phyloP scores from a whole-genome alignment of 2,329 filamentous ascomycete species.

The Rhynchosporium graminicola region DNA sequence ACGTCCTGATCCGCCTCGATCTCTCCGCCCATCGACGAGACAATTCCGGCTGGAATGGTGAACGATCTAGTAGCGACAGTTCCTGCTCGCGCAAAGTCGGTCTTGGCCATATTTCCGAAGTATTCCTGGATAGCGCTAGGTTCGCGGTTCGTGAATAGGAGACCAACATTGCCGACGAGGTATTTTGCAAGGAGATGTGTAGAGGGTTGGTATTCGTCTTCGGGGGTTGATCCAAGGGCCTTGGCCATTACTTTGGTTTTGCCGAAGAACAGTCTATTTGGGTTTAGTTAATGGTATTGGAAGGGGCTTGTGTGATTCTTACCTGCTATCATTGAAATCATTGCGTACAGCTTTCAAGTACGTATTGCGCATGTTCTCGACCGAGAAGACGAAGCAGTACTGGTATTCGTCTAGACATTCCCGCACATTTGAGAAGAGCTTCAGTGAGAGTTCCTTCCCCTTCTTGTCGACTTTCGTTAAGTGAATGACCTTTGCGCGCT shows the following conservation, averaged over 20 bases:
- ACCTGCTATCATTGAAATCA: slow-evolving; percentile 84
- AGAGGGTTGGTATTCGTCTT: slow-evolving; percentile 79
- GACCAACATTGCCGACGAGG: slow-evolving; percentile 80
- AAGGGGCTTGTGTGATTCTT: slow-evolving; percentile 38
- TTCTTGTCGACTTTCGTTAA: slow-evolving; percentile 92
- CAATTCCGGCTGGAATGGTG: slow-evolving; percentile 77
- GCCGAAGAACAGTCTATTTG: slow-evolving; percentile 87
- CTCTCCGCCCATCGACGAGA: slow-evolving; percentile 80
- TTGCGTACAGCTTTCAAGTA: slow-evolving; percentile 88
- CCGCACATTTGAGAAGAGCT: slow-evolving; percentile 85
- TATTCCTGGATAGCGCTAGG: slow-evolving; percentile 68
- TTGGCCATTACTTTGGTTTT: slow-evolving; percentile 99
- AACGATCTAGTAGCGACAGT: slow-evolving; percentile 73
- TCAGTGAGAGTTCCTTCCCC: slow-evolving; percentile 82
- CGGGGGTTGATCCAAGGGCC: slow-evolving; percentile 77
- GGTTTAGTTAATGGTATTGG: no score
- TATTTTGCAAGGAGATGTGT: slow-evolving; percentile 68
- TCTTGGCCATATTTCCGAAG: slow-evolving; percentile 70
- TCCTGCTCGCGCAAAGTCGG: slow-evolving; percentile 91
- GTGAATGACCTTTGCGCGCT: slow-evolving; percentile 85
- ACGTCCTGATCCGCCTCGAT: slow-evolving; percentile 80
- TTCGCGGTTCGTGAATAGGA: slow-evolving; percentile 83
- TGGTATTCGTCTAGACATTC: slow-evolving; percentile 82
- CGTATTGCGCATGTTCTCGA: slow-evolving; percentile 98
- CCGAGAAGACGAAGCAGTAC: slow-evolving; percentile 88